Conservation (phyloP, 768 basidiomycete genomes). For the Lyophyllum decastes region DNA sequence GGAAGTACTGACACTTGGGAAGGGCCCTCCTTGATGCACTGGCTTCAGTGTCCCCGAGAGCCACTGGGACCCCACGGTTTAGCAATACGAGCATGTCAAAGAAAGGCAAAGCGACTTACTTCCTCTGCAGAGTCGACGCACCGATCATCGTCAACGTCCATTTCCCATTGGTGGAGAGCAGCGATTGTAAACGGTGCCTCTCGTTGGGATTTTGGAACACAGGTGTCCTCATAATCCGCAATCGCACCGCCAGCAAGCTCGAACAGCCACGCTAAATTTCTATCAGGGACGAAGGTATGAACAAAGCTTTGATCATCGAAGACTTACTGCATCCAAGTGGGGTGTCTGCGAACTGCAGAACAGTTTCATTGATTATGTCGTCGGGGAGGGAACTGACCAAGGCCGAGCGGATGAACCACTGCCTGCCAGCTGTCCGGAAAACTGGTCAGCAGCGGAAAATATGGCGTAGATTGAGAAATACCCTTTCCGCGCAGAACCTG, state of each 20-base stretch:
- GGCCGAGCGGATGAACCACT: constrained; percentile 91
- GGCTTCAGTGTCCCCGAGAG: constrained; percentile 72
- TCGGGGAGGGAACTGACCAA: constrained; percentile 85
- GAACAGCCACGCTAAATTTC: constrained; percentile 79
- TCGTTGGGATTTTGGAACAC: constrained; percentile 76
- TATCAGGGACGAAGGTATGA: background rate
- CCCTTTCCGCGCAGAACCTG: constrained; percentile 87
- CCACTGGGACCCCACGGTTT: constrained; percentile 53
- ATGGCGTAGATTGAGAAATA: constrained; percentile 28
- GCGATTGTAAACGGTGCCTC: constrained; percentile 84
- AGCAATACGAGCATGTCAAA: background rate
- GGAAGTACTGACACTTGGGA: constrained; percentile 62
- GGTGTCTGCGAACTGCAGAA: constrained; percentile 76
- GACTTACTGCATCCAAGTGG: constrained; percentile 90
- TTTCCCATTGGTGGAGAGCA: constrained; percentile 92
- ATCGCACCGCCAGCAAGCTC: constrained; percentile 87
- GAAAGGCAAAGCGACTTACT: constrained; percentile 36
- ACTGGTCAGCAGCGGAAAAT: background rate
- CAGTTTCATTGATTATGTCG: constrained; percentile 82
- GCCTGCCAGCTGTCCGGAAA: constrained; percentile 60
- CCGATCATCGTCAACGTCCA: constrained; percentile 76
- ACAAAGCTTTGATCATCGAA: background rate
- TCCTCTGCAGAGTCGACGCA: constrained; percentile 84
- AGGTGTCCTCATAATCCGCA: constrained; percentile 69
- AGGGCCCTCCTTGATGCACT: constrained; percentile 76